Percentiles rank a stretch among this genome's conserved stretches.
These are phyloP conservation scores for Phytophthora multivora DNA, from an alignment of 352 stramenopile genomes.

Conservation along the genomic window DNA sequence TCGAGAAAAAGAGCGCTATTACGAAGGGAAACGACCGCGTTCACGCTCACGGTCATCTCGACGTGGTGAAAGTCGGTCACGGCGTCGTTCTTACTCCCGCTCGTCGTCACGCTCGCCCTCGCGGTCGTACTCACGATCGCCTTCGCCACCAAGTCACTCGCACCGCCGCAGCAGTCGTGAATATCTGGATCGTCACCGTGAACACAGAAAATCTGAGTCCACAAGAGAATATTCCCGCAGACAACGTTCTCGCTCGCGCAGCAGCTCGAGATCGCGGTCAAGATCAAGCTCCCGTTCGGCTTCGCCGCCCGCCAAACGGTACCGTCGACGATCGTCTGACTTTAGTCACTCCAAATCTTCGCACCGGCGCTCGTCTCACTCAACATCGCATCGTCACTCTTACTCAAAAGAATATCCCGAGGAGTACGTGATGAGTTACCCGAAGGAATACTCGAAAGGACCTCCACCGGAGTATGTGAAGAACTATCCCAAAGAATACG, in stretches of 20 bases:
- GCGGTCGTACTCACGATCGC: conserved; percentile 38
- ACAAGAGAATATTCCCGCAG: conserved; percentile 27
- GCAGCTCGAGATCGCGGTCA: conserved; percentile 43
- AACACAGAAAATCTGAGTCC: conserved; percentile 17
- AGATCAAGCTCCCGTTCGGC: conserved; percentile 43
- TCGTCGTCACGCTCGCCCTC: conserved; percentile 51
- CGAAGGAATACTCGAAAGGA: conserved; percentile 17
- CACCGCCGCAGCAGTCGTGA: conserved; percentile 31
- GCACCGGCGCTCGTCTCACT: conserved; percentile 29
- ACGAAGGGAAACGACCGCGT: conserved; percentile 26
- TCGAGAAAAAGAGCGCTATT: conserved; percentile 23
- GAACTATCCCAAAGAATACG: conserved; percentile 17
- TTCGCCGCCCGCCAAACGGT: conserved; percentile 31
- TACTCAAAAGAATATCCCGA: conserved; percentile 25
- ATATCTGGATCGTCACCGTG: conserved; percentile 19
- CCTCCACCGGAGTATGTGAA: conserved; percentile 10
- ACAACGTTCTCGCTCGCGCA: conserved; percentile 38
- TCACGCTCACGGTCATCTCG: conserved; percentile 44
- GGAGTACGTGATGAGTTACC: conserved; percentile 13
- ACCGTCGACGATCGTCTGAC: conserved; percentile 34
- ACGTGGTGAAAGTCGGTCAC: conserved; percentile 30
- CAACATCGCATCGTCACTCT: conserved; percentile 21
- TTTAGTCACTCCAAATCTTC: conserved; percentile 23
- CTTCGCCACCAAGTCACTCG: conserved; percentile 21
- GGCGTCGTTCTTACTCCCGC: conserved; percentile 38